phyloP scores from a whole-genome alignment of 805 yeast genomes.

The Sugiyamaella mastotermitis region DNA sequence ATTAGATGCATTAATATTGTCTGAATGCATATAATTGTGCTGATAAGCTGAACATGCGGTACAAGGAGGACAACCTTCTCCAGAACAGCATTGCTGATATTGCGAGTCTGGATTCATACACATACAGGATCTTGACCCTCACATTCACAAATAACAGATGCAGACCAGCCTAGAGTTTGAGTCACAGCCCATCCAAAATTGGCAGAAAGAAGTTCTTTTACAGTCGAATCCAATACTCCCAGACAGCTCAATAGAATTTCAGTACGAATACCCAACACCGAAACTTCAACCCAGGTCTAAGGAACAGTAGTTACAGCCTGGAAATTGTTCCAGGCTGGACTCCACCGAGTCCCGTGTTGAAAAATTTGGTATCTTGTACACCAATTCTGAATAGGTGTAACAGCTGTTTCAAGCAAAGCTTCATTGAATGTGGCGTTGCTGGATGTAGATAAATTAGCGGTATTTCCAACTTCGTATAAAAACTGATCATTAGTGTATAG shows the following conservation, averaged over 20 bases:
- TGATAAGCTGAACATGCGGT: not conserved
- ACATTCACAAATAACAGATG: not conserved
- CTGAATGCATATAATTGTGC: not conserved
- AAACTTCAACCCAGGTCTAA: not conserved
- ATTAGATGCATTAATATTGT: not conserved
- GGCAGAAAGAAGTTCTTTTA: not conserved
- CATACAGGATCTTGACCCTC: conserved; percentile 1
- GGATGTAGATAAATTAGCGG: too few relatives aligned
- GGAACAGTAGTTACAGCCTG: conserved; percentile 1
- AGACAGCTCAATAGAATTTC: not conserved
- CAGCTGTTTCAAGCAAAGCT: too few relatives aligned
- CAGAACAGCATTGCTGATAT: not conserved
- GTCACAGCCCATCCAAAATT: conserved; percentile 1
- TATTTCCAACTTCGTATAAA: too few relatives aligned
- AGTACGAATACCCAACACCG: not conserved
- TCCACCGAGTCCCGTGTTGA: conserved; percentile 1
- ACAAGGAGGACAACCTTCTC: not conserved
- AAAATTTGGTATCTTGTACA: not conserved
- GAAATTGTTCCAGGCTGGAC: not conserved
- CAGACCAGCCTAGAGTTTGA: not conserved
- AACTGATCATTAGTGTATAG: too few relatives aligned
- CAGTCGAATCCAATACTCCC: not conserved
- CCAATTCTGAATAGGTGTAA: not conserved
- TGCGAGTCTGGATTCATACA: conserved; percentile 1
- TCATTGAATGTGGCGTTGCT: too few relatives aligned